Evolutionary conservation across 1,284 basidiomycete genomes (phyloP).

Genomic region (Heterobasidion parviporum): DNA sequence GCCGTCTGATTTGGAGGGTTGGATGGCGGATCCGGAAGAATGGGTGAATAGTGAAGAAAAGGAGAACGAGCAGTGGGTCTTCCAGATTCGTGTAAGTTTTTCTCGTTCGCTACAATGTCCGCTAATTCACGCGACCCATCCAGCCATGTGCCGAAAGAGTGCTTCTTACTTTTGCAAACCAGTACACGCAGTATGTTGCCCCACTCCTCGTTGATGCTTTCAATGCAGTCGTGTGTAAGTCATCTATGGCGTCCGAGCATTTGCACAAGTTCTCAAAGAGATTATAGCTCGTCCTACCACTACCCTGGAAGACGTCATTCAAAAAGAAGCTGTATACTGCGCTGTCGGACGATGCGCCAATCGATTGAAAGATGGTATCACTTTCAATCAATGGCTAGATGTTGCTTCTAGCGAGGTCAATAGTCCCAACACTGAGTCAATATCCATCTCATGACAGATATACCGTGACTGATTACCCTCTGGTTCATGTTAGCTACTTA

Average conservation of each 20-base stretch:
- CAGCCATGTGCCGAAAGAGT: constrained; percentile 87
- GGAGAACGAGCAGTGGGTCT: constrained; percentile 85
- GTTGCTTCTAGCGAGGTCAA: constrained; percentile 51
- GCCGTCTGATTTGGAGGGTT: constrained; percentile 66
- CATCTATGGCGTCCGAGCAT: not conserved
- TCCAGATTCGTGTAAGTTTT: constrained; percentile 67
- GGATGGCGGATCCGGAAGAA: constrained; percentile 83
- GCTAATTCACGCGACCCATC: not conserved
- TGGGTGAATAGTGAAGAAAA: constrained; percentile 83
- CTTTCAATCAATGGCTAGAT: constrained; percentile 61
- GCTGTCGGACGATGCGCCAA: constrained; percentile 77
- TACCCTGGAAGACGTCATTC: constrained; percentile 59
- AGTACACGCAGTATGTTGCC: constrained; percentile 67
- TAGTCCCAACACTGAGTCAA: constrained; percentile 48
- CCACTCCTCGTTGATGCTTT: constrained; percentile 62
- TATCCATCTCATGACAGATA: not conserved
- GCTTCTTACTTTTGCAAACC: constrained; percentile 68
- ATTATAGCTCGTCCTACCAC: constrained; percentile 41
- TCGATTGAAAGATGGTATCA: constrained; percentile 55
- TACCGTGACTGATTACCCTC: too few relatives aligned
- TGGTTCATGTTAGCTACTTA: constrained; percentile 48
- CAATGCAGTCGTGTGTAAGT: constrained; percentile 44
- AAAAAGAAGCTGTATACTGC: constrained; percentile 85
- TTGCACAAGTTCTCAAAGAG: not conserved
- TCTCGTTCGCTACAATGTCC: not conserved